Evolutionary conservation across 305 asterid species (phyloP).

Genomic region (Rubia occidens): DNA sequence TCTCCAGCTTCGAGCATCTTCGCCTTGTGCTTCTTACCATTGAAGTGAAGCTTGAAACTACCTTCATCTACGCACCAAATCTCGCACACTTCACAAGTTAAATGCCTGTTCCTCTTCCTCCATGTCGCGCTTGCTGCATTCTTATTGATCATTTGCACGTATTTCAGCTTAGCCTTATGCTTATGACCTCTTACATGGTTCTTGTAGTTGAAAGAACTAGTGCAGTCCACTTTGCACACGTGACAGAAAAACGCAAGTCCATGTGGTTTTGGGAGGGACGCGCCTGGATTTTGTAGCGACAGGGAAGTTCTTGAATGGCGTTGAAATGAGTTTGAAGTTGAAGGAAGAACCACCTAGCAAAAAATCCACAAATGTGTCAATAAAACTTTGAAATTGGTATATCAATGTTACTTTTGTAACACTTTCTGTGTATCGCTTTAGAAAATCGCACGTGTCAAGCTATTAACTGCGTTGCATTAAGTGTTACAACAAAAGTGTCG

Average conservation of each 20-base stretch:
- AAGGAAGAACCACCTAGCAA: background rate
- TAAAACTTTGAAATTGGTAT: background rate
- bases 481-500: background rate
- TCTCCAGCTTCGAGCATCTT: background rate
- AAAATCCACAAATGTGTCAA: background rate
- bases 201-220: constrained; percentile 18
- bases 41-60: background rate
- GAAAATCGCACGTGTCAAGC: too few species aligned
- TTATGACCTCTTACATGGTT: constrained; percentile 37
- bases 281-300: background rate
- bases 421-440: too few species aligned
- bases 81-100: background rate
- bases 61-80: background rate
- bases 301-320: background rate
- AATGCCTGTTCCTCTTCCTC: background rate
- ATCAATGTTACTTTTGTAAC: too few species aligned
- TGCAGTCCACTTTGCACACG: constrained; percentile 34
- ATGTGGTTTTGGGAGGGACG: background rate
- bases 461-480: background rate
- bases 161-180: constrained; percentile 37
- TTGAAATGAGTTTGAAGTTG: background rate
- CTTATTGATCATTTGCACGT: constrained; percentile 1
- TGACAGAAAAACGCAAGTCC: constrained; percentile 20
- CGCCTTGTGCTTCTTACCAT: background rate
- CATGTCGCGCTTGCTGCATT: background rate